A percentile compares a stretch with the other conserved stretches of the same genome.
These are phyloP conservation scores for Cryptosporidium bovis DNA, from an alignment of 169 alveolate species.

Conservation along the genomic window DNA sequence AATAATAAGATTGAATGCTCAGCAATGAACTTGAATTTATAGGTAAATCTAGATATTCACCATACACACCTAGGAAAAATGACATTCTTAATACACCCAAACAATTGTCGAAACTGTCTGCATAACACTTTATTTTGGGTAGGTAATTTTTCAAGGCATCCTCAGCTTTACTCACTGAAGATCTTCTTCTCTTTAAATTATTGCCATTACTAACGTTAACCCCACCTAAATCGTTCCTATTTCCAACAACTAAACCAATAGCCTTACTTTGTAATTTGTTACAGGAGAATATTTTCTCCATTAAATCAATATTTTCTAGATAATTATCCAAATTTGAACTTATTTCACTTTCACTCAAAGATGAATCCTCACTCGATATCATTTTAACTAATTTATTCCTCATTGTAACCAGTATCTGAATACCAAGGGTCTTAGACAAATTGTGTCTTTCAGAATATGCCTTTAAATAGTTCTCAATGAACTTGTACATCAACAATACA, in stretches of 20 bases:
- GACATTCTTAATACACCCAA: slow-evolving; percentile 24
- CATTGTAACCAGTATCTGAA: slow-evolving; percentile 28
- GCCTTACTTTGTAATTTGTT: not conserved
- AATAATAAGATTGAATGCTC: slow-evolving; percentile 44
- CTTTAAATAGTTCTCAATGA: slow-evolving; percentile 38
- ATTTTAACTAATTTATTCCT: slow-evolving; percentile 30
- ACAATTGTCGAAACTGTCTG: slow-evolving; percentile 34
- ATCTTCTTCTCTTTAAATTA: slow-evolving; percentile 16
- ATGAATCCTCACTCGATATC: slow-evolving; percentile 43
- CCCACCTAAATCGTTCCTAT: not conserved
- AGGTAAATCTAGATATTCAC: slow-evolving; percentile 37
- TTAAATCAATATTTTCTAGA: slow-evolving; percentile 14
- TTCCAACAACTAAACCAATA: not conserved
- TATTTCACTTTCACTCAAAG: slow-evolving; percentile 37
- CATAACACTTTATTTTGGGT: slow-evolving; percentile 10
- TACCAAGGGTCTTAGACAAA: slow-evolving; percentile 36
- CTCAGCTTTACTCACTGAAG: slow-evolving; percentile 16
- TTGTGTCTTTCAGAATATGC: slow-evolving; percentile 18
- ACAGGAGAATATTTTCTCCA: slow-evolving; percentile 16
- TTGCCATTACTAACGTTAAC: not conserved
- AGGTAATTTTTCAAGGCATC: slow-evolving; percentile 19
- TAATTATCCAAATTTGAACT: slow-evolving; percentile 27
- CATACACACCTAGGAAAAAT: slow-evolving; percentile 16
- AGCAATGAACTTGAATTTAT: slow-evolving; percentile 21
- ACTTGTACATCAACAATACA: slow-evolving; percentile 16